Evolutionary conservation across 2,329 filamentous ascomycete species (phyloP).

Genomic region (Talaromyces sp.): DNA sequence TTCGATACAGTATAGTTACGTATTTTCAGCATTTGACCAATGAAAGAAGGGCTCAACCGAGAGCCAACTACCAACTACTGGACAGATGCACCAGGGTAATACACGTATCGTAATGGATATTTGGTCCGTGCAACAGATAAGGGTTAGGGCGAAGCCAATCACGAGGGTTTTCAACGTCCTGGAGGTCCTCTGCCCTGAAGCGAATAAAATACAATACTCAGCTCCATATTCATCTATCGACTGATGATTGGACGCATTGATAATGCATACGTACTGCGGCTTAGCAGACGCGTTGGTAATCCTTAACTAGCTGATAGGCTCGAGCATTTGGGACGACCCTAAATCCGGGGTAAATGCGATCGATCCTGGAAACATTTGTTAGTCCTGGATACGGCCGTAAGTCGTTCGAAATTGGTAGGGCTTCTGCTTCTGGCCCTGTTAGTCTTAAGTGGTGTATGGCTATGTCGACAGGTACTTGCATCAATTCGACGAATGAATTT

Average conservation of each 20-base stretch:
- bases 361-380: not conserved
- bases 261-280: not conserved
- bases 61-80: not conserved
- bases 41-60: not conserved
- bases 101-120: not conserved
- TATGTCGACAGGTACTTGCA: not conserved
- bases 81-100: not conserved
- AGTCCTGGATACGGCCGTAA: not conserved
- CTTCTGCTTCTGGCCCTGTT: not conserved
- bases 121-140: too few relatives aligned
- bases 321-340: not conserved
- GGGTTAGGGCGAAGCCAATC: too few relatives aligned
- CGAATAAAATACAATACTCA: not conserved
- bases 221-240: not conserved
- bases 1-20: not conserved
- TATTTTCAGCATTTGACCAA: not conserved
- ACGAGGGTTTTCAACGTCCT: not conserved
- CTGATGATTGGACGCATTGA: not conserved
- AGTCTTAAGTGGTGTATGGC: not conserved
- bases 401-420: not conserved
- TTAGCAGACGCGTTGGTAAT: not conserved
- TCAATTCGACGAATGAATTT: not conserved
- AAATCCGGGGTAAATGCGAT: not conserved
- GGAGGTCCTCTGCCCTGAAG: not conserved
- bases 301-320: not conserved